Percentiles rank a stretch among this genome's conserved stretches.
Conservation (phyloP, 192 early-diverging fungal genomes). For the Podila epigama region DNA sequence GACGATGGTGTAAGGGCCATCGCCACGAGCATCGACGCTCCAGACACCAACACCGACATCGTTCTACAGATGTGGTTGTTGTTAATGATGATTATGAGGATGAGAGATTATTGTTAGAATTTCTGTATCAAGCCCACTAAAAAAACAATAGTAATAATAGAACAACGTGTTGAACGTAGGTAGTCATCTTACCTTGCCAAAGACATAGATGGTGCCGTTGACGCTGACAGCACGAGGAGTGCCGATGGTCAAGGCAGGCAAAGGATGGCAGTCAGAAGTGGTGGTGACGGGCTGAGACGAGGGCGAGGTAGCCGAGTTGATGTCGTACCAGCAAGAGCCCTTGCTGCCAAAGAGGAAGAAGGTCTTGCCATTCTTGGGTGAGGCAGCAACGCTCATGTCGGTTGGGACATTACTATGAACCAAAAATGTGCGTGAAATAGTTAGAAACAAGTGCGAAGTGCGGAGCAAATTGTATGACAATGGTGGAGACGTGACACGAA, state of each 20-base stretch:
- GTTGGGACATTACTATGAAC: constrained; percentile 37
- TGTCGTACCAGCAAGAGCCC: constrained; percentile 30
- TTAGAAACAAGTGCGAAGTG: too few species aligned
- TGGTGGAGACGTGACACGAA: too few species aligned
- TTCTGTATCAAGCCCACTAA: too few species aligned
- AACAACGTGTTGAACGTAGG: background rate
- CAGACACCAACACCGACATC: constrained; percentile 40
- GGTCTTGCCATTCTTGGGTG: constrained; percentile 28
- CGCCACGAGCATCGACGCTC: constrained; percentile 20
- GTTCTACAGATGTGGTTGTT: constrained; percentile 45
- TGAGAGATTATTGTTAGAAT: too few species aligned
- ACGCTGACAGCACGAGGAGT: constrained; percentile 20
- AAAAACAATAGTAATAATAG: background rate
- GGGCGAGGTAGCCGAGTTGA: constrained; percentile 9
- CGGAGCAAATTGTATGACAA: too few species aligned
- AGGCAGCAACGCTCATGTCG: constrained; percentile 25
- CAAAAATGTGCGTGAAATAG: too few species aligned
- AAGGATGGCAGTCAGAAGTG: constrained; percentile 23
- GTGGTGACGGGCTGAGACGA: constrained; percentile 23
- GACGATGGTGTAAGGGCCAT: constrained; percentile 26
- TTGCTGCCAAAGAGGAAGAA: constrained; percentile 48
- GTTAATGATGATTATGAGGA: too few species aligned
- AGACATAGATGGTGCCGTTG: constrained; percentile 36
- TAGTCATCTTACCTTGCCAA: constrained; percentile 27
- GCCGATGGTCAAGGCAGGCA: constrained; percentile 24